Conservation (phyloP, 345 rosid genomes). For the Salix suchowensis region DNA sequence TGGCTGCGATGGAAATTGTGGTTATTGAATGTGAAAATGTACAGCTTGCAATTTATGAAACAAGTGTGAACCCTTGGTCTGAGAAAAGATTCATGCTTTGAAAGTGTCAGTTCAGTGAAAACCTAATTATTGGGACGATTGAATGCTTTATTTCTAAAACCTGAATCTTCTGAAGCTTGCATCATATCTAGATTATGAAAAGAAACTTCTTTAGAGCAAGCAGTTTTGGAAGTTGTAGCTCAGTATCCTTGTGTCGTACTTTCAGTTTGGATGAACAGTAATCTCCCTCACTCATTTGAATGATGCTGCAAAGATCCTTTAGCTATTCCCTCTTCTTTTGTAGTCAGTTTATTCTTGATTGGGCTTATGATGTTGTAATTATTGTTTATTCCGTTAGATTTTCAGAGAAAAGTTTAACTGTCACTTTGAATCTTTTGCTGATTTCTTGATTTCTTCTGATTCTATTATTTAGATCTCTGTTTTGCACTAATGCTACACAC, state of each 20-base stretch:
- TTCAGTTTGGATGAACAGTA: not conserved
- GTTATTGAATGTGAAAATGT: no score
- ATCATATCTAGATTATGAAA: not conserved
- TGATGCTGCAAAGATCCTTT: not conserved
- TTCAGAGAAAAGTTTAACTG: no score
- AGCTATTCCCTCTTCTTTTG: not conserved
- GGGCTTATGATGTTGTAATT: not conserved
- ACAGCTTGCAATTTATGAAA: no score
- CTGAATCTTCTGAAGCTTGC: not conserved
- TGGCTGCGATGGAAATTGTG: not conserved
- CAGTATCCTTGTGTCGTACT: not conserved
- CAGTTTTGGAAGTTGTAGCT: not conserved
- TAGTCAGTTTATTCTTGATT: not conserved
- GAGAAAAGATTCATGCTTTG: not conserved
- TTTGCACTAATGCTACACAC: conserved; percentile 43
- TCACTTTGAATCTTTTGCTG: conserved; percentile 2
- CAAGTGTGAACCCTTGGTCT: not conserved
- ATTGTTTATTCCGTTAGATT: not conserved
- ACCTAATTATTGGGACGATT: not conserved
- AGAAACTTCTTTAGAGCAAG: no score
- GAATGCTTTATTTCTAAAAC: not conserved
- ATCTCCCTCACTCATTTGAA: not conserved
- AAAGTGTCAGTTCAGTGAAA: not conserved
- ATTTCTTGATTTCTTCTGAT: not conserved
- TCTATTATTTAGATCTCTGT: conserved; percentile 37